Conservation (phyloP, 805 yeast species). For the Cyberlindnera mrakii region DNA sequence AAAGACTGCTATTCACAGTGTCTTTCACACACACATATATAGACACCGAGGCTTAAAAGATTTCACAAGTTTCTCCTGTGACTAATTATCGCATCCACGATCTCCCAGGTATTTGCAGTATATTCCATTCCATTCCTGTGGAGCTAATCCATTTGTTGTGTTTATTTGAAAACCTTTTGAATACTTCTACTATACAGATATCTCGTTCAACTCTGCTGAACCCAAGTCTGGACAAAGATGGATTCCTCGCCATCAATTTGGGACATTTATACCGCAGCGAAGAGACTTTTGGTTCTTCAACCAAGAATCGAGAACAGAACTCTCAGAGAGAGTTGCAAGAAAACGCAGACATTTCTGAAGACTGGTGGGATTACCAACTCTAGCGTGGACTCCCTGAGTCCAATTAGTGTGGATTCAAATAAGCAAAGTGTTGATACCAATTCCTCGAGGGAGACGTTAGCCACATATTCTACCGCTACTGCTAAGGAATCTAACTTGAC, state of each 20-base stretch:
- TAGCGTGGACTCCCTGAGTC: slow-evolving; percentile 15
- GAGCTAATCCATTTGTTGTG: too few species aligned
- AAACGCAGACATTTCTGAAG: slow-evolving; percentile 2
- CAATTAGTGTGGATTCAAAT: slow-evolving; percentile 19
- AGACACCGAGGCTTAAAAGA: too few species aligned
- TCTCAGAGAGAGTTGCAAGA: slow-evolving; percentile 23
- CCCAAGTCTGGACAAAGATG: slow-evolving; percentile 2
- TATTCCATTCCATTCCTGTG: too few species aligned
- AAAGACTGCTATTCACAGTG: too few species aligned
- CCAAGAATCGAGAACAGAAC: slow-evolving; percentile 27
- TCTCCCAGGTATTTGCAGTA: too few species aligned
- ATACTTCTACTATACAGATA: too few species aligned
- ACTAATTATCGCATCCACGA: too few species aligned
- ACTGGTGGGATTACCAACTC: slow-evolving; percentile 3
- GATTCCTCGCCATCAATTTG: slow-evolving; percentile 24
- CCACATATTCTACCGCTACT: slow-evolving; percentile 2
- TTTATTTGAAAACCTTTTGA: too few species aligned
- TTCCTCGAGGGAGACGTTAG: slow-evolving; percentile 11
- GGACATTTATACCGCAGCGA: slow-evolving; percentile 29
- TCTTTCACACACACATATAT: too few species aligned
- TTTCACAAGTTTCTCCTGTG: too few species aligned
- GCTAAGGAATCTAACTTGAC: slow-evolving; percentile 19
- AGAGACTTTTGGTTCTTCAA: slow-evolving; percentile 24
- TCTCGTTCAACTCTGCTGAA: too few species aligned
- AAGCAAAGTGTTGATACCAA: slow-evolving; percentile 19